phyloP scores from a whole-genome alignment of 345 rosid genomes.

The Eutrema yunnanense region DNA sequence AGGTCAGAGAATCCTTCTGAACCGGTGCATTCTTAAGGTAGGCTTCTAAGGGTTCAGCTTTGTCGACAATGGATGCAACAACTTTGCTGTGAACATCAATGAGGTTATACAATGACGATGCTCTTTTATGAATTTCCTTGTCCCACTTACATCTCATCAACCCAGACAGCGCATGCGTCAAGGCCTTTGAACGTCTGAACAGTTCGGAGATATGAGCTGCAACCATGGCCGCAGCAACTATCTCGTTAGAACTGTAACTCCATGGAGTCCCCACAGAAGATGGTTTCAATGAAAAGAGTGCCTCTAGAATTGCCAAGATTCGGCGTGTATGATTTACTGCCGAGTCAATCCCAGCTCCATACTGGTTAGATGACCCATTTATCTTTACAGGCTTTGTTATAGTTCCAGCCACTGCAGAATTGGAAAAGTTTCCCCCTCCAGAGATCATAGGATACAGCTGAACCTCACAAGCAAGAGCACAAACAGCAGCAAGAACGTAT shows the following conservation, averaged over 20 bases:
- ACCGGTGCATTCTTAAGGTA: constrained; percentile 52
- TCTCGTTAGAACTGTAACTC: constrained; percentile 92
- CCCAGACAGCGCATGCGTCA: constrained; percentile 77
- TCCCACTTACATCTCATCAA: constrained; percentile 93
- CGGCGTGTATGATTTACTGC: constrained; percentile 87
- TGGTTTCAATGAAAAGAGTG: constrained; percentile 88
- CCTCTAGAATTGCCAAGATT: constrained; percentile 85
- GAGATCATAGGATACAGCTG: constrained; percentile 77
- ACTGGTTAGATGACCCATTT: constrained; percentile 56
- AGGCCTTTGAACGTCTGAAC: constrained; percentile 85
- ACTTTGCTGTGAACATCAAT: constrained; percentile 90
- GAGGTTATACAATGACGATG: constrained; percentile 86
- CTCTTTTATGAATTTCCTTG: constrained; percentile 65
- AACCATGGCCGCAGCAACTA: constrained; percentile 99
- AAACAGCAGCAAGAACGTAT: constrained; percentile 90
- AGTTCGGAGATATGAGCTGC: constrained; percentile 96
- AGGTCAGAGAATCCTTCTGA: constrained; percentile 49
- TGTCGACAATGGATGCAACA: constrained; percentile 85
- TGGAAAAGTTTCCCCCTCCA: constrained; percentile 46
- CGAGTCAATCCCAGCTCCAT: constrained; percentile 54
- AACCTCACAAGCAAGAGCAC: constrained; percentile 97
- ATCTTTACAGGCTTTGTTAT: constrained; percentile 45
- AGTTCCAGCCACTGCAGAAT: constrained; percentile 30
- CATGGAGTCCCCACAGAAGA: constrained; percentile 91
- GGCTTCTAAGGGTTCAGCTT: constrained; percentile 93